Conservation (phyloP, 2,329 filamentous ascomycete species). For the Fusarium goolgardi region DNA sequence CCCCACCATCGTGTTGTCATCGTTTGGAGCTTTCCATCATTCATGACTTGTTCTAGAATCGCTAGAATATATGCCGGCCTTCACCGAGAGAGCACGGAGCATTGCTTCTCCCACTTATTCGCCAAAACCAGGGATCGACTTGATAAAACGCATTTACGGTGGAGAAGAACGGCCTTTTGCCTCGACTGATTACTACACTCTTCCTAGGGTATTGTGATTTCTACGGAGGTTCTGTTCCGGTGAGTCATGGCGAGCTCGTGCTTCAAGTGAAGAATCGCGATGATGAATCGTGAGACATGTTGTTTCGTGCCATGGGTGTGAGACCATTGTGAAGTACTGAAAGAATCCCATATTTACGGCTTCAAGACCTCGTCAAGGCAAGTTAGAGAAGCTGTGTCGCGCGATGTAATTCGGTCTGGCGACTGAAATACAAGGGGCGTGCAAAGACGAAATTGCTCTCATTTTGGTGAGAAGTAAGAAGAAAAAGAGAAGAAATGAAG, state of each 20-base stretch:
- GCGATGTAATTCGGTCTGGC: neutral
- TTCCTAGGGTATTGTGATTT: neutral
- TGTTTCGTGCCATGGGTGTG: neutral
- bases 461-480: neutral
- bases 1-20: no score
- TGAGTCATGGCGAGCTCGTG: constrained; percentile 7
- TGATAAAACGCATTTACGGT: constrained; percentile 1
- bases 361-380: neutral
- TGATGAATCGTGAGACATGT: neutral
- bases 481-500: constrained; percentile 4
- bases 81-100: neutral
- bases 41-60: neutral
- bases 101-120: neutral
- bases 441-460: neutral
- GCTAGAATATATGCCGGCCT: neutral
- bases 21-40: neutral
- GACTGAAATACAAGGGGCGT: neutral
- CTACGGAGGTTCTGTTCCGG: constrained; percentile 16
- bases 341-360: neutral
- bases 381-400: neutral
- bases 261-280: constrained; percentile 3
- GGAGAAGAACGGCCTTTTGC: constrained; percentile 1
- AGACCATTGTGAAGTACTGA: neutral
- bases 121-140: neutral
- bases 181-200: neutral